Base-by-base conservation (phyloP, 306 rosid genomes). In the Betula pendula region DNA sequence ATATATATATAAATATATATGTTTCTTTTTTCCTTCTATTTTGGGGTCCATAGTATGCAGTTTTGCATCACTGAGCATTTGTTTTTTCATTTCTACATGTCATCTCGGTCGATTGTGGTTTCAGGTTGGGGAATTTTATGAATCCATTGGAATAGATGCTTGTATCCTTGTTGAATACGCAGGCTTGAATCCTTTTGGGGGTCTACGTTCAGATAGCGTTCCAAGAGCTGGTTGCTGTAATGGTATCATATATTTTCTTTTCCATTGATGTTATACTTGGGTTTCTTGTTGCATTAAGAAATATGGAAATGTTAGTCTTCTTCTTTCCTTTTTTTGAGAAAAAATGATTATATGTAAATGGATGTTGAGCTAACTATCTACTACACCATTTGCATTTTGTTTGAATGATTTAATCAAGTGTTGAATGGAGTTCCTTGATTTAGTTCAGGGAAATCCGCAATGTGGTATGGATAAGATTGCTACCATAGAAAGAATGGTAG, bases 111-210 rank as follows among this genome's bases (percentile, higher is more conserved):
- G 67, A 72, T 82, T 58, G 11, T 72, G 40, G 68, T 77, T 71
- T 72, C 86, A 94, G 98, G 98, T 94, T 44, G 98, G 98, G 73
- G 98, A 94, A 5, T 92, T 94, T 79, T 94, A 94, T 72, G 98
- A 94, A 88, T 92, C 98, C 29, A 22, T 88, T 70, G 98, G 97
- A 76, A 85, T 92, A 73, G 98, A 94, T 84, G 96, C 98, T 60
- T 94, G 96, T 72, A 69, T 94, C 42, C 93, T 94, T 81, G 98
- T 94, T 51, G 97, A 94, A 79, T 90, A 86, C 80, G 97, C 97
- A 1, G 98, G 98, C 79, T 85, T 94, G 71, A 94, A 94, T 79
- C 98, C 98, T 80, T 89, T 87, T 73, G 98, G 98, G 3, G 98
- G 97, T 71, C 83, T 90, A 67, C 97, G 89, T 31, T 81, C 94